Conservation (phyloP, 116 monocot species). For the Zostera marina region DNA sequence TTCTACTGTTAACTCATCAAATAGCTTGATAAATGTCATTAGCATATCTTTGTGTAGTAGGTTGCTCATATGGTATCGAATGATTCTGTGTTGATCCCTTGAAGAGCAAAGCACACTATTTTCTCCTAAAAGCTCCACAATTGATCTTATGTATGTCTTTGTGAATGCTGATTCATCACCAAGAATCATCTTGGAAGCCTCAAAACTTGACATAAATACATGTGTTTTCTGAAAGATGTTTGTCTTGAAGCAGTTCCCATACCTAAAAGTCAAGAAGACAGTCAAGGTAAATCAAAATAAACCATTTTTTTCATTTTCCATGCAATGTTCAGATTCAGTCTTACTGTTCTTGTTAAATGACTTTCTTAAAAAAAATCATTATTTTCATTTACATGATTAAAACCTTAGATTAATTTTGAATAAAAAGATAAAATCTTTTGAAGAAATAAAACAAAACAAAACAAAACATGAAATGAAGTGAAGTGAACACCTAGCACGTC, state of each 20-base stretch:
- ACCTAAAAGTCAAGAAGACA: slow-evolving; percentile 15
- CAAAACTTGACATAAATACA: slow-evolving; percentile 39
- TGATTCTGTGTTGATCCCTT: slow-evolving; percentile 20
- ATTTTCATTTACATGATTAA: neutral
- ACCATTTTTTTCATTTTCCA: too few relatives aligned
- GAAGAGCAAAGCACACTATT: slow-evolving; percentile 59
- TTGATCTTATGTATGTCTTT: slow-evolving; percentile 49
- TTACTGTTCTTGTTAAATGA: too few relatives aligned
- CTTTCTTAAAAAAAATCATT: neutral
- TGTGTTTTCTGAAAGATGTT: slow-evolving; percentile 44
- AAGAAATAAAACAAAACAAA: too few relatives aligned
- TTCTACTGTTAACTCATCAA: slow-evolving; percentile 37
- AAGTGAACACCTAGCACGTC: slow-evolving; percentile 24
- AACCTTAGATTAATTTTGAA: neutral
- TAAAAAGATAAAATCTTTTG: neutral
- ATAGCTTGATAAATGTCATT: slow-evolving; percentile 18
- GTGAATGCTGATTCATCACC: slow-evolving; percentile 31
- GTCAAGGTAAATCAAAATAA: neutral
- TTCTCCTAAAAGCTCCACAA: slow-evolving; percentile 45
- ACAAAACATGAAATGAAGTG: too few relatives aligned
- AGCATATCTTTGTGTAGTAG: slow-evolving; percentile 29
- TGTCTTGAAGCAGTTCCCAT: slow-evolving; percentile 62
- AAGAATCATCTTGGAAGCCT: slow-evolving; percentile 31
- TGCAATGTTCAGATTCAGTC: too few relatives aligned
- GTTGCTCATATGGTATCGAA: slow-evolving; percentile 28